Evolutionary conservation across 148 eudicot genomes (phyloP).

Genomic region (Bassia scoparia): DNA sequence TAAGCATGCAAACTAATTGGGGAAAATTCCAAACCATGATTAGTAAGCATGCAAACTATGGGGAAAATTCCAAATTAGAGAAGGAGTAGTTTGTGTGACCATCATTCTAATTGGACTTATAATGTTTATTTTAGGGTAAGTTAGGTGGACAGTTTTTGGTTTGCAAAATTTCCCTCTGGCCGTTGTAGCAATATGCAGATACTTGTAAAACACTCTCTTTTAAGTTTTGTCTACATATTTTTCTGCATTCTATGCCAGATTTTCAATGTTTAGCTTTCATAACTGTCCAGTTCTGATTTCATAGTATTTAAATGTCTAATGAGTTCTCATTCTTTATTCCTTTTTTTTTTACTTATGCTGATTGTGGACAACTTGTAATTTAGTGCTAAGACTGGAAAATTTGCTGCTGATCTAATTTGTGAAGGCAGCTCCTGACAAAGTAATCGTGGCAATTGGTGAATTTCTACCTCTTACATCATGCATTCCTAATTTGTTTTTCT

Average conservation of each 20-base stretch:
- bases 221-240: too few relatives aligned
- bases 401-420: slow-evolving; percentile 81
- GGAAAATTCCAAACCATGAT: too few relatives aligned
- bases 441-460: slow-evolving; percentile 79
- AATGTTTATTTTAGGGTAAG: too few relatives aligned
- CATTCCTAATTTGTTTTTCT: slow-evolving; percentile 2
- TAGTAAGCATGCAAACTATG: too few relatives aligned
- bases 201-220: neutral
- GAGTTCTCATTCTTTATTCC: neutral
- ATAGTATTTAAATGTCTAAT: neutral
- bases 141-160: too few relatives aligned
- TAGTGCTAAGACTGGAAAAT: slow-evolving; percentile 84
- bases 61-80: too few relatives aligned
- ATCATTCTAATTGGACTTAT: too few relatives aligned
- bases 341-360: neutral
- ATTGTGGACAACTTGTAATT: slow-evolving; percentile 9
- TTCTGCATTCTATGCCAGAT: neutral
- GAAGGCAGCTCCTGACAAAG: slow-evolving; percentile 64
- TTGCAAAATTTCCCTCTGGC: too few relatives aligned
- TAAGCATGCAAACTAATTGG: too few relatives aligned
- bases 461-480: slow-evolving; percentile 12
- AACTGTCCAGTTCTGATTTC: neutral
- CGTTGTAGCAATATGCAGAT: neutral
- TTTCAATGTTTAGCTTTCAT: neutral
- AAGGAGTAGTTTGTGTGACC: too few relatives aligned